Evolutionary conservation across 1,139 yeast genomes (phyloP).

Genomic region (Citeromyces siamensis): DNA sequence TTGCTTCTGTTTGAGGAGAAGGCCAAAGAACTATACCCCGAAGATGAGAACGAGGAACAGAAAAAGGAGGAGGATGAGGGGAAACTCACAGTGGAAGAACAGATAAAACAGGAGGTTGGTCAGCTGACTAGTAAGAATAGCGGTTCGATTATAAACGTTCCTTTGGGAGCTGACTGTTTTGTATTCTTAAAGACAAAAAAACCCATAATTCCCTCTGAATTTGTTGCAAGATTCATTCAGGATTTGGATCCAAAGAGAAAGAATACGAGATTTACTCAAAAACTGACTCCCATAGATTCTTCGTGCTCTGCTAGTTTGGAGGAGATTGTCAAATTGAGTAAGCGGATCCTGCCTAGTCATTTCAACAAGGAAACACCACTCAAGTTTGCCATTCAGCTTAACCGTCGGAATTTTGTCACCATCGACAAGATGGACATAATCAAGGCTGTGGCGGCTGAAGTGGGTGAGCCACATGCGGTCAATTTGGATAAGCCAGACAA

Average conservation of each 20-base stretch:
- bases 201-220: slow-evolving; percentile 67
- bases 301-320: slow-evolving; percentile 66
- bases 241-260: slow-evolving; percentile 44
- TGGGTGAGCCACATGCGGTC: slow-evolving; percentile 65
- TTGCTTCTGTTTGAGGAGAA: slow-evolving; percentile 48
- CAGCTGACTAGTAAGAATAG: slow-evolving; percentile 33
- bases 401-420: slow-evolving; percentile 67
- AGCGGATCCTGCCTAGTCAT: slow-evolving; percentile 48
- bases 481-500: slow-evolving; percentile 75
- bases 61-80: slow-evolving; percentile 22
- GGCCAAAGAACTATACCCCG: slow-evolving; percentile 36
- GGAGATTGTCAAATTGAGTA: slow-evolving; percentile 48
- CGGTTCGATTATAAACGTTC: slow-evolving; percentile 43
- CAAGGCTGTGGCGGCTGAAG: slow-evolving; percentile 54
- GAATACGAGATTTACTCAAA: slow-evolving; percentile 62
- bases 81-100: slow-evolving; percentile 55
- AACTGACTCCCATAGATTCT: slow-evolving; percentile 65
- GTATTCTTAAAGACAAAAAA: slow-evolving; percentile 69
- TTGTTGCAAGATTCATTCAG: slow-evolving; percentile 51
- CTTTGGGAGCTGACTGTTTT: slow-evolving; percentile 73
- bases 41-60: slow-evolving; percentile 22
- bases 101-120: slow-evolving; percentile 55
- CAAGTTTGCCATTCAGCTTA: slow-evolving; percentile 74
- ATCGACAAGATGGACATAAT: slow-evolving; percentile 61
- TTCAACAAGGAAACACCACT: slow-evolving; percentile 33